These are phyloP conservation scores for Fusarium hostae DNA, from an alignment of 2,329 filamentous ascomycete genomes.

Conservation along the genomic window DNA sequence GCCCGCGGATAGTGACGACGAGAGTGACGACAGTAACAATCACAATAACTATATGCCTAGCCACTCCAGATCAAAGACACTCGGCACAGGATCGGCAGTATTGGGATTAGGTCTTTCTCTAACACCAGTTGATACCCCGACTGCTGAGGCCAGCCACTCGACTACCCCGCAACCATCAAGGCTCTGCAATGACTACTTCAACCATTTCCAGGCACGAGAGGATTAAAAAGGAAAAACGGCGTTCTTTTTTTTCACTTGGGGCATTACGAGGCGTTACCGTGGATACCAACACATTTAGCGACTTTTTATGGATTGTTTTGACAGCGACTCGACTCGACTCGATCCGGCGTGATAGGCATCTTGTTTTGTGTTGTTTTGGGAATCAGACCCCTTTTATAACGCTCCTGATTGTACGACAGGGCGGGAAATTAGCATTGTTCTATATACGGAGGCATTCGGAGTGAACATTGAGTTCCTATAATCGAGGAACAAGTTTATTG, in stretches of 20 bases:
- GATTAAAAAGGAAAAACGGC: slow-evolving; percentile 30
- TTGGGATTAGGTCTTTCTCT: slow-evolving; percentile 42
- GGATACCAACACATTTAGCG: slow-evolving; percentile 40
- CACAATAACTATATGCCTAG: slow-evolving; percentile 44
- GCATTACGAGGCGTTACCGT: slow-evolving; percentile 37
- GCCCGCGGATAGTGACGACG: slow-evolving; percentile 47
- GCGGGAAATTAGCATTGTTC: slow-evolving; percentile 26
- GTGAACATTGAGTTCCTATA: slow-evolving; percentile 8
- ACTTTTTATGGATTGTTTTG: slow-evolving; percentile 28
- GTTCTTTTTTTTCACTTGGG: slow-evolving; percentile 32
- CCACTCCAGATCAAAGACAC: slow-evolving; percentile 52
- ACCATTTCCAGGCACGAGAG: slow-evolving; percentile 37
- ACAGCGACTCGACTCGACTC: slow-evolving; percentile 36
- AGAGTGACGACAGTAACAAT: slow-evolving; percentile 39
- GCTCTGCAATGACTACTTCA: slow-evolving; percentile 41
- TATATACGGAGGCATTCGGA: slow-evolving; percentile 18
- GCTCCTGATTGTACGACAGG: slow-evolving; percentile 6
- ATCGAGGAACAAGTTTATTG: slow-evolving; percentile 16
- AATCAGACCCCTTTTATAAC: slow-evolving; percentile 19
- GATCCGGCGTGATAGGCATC: slow-evolving; percentile 34
- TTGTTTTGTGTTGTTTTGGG: slow-evolving; percentile 30
- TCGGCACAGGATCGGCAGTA: slow-evolving; percentile 38
- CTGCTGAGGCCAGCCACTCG: slow-evolving; percentile 18
- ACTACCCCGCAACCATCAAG: slow-evolving; percentile 37
- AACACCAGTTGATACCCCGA: slow-evolving; percentile 43